Conservation (phyloP, 1,139 yeast genomes). For the Pichia sp. region DNA sequence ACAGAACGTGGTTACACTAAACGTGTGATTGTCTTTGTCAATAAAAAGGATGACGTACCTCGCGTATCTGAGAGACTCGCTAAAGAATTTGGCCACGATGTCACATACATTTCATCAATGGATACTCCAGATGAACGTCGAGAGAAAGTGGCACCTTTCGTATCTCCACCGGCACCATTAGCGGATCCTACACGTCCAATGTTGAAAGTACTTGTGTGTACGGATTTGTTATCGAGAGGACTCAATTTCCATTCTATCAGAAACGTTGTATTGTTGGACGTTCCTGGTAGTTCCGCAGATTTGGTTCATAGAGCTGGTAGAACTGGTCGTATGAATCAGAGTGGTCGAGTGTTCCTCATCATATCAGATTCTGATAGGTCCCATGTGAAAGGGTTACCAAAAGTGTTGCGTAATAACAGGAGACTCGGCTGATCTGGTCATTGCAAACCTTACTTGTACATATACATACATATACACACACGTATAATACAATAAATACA, state of each 20-base stretch:
- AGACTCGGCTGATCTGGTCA: slow-evolving; percentile 28
- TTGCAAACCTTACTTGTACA: too few relatives aligned
- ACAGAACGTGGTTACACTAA: slow-evolving; percentile 73
- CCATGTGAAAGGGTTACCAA: slow-evolving; percentile 82
- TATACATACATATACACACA: too few relatives aligned
- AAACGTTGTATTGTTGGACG: slow-evolving; percentile 76
- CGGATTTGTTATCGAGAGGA: slow-evolving; percentile 88
- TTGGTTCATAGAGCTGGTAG: slow-evolving; percentile 89
- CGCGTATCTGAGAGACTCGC: slow-evolving; percentile 49
- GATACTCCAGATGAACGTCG: slow-evolving; percentile 54
- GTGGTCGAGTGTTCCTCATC: slow-evolving; percentile 80
- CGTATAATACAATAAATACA: too few relatives aligned
- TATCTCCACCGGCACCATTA: slow-evolving; percentile 46
- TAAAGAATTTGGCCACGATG: slow-evolving; percentile 50
- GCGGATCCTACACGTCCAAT: slow-evolving; percentile 27
- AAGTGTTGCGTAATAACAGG: slow-evolving; percentile 52
- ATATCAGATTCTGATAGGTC: slow-evolving; percentile 62
- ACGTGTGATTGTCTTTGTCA: slow-evolving; percentile 82
- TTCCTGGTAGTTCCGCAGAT: slow-evolving; percentile 81
- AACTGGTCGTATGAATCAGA: slow-evolving; percentile 87
- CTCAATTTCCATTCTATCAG: slow-evolving; percentile 77
- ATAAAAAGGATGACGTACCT: slow-evolving; percentile 56
- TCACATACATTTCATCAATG: slow-evolving; percentile 59
- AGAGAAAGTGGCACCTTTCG: slow-evolving; percentile 50
- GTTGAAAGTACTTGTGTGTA: slow-evolving; percentile 69